These are phyloP conservation scores for Termitomyces sp. DNA, from an alignment of 768 basidiomycete species.

Conservation along the genomic window DNA sequence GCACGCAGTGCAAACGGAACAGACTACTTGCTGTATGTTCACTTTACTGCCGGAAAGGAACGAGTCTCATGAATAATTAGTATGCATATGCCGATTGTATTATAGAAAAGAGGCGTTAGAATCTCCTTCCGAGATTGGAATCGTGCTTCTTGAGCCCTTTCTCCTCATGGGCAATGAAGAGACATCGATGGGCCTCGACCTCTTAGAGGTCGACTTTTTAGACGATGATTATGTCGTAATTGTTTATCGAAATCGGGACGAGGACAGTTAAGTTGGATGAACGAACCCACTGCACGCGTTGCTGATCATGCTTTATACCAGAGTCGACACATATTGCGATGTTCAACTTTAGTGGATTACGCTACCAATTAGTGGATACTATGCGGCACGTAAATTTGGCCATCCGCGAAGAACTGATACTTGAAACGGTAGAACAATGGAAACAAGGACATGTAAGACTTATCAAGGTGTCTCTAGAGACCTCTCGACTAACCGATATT, in stretches of 20 bases:
- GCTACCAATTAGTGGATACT: constrained; percentile 47
- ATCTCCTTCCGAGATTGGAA: constrained; percentile 35
- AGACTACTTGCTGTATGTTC: constrained; percentile 42
- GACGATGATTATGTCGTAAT: constrained; percentile 67
- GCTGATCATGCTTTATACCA: constrained; percentile 35
- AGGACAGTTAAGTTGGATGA: constrained; percentile 39
- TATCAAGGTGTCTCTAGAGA: constrained; percentile 14
- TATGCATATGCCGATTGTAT: constrained; percentile 51
- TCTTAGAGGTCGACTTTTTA: constrained; percentile 73
- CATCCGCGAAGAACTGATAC: constrained; percentile 64
- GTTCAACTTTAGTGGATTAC: constrained; percentile 54
- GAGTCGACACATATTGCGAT: constrained; percentile 58
- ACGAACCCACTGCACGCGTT: constrained; percentile 13
- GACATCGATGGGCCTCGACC: constrained; percentile 34
- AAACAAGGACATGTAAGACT: constrained; percentile 57
- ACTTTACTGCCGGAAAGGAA: constrained; percentile 9
- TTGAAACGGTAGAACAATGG: constrained; percentile 47
- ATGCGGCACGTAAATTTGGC: constrained; percentile 46
- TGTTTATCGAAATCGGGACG: constrained; percentile 47
- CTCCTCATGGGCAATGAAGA: constrained; percentile 32
- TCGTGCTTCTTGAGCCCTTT: constrained; percentile 52
- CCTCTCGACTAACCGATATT: constrained; percentile 22
- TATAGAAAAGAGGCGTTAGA: constrained; percentile 35
- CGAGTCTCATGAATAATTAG: constrained; percentile 26
- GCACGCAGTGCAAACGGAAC: constrained; percentile 35